phyloP scores from a whole-genome alignment of 805 yeast genomes.

The Ogataea trehaloabstinens region DNA sequence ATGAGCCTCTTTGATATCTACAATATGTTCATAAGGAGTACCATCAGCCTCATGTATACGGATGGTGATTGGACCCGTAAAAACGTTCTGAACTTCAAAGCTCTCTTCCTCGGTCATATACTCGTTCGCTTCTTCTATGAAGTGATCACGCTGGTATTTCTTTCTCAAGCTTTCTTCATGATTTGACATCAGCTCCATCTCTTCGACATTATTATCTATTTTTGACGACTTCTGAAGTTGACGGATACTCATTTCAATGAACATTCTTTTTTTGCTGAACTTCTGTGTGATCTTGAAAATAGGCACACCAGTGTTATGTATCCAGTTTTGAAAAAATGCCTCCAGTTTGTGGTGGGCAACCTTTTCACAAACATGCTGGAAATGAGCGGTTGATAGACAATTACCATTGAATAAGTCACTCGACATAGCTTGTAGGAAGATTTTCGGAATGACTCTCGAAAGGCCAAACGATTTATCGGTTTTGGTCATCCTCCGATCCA shows the following conservation, averaged over 20 bases:
- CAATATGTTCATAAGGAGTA: conserved; percentile 97
- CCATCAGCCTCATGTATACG: conserved; percentile 98
- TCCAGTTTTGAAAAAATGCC: conserved; percentile 89
- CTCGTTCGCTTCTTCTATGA: conserved; percentile 44
- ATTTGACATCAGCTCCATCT: conserved; percentile 10
- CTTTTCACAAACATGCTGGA: conserved; percentile 91
- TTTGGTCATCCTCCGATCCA: conserved; percentile 92
- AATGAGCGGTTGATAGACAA: conserved; percentile 74
- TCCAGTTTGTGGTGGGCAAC: conserved; percentile 86
- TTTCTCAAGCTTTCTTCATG: conserved; percentile 14
- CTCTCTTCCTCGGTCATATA: conserved; percentile 43
- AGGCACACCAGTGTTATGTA: conserved; percentile 85
- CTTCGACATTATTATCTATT: conserved; percentile 18
- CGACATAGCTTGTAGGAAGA: conserved; percentile 92
- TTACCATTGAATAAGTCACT: conserved; percentile 82
- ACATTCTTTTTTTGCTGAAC: conserved; percentile 90
- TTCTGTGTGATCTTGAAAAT: conserved; percentile 84
- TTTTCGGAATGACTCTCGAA: conserved; percentile 85
- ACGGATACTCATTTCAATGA: conserved; percentile 90
- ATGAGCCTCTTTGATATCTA: conserved; percentile 79
- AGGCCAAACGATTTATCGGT: conserved; percentile 93
- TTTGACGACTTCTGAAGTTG: conserved; percentile 72
- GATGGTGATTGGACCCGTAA: conserved; percentile 94
- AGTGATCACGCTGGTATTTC: conserved; percentile 33
- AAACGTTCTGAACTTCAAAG: conserved; percentile 46